phyloP scores from a whole-genome alignment of 257 asterid genomes.

The Solanum ossicruentum region DNA sequence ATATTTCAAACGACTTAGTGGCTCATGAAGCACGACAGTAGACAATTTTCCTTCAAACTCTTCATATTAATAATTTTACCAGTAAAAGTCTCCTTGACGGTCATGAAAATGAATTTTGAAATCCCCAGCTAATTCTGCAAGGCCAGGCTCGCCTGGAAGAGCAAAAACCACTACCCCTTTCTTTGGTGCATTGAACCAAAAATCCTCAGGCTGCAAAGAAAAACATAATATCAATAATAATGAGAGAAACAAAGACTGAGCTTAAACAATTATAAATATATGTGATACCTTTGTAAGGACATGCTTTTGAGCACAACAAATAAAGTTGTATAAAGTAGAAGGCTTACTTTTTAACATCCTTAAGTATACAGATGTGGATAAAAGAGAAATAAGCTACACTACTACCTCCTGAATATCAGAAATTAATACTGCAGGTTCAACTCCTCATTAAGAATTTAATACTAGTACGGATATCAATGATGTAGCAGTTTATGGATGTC shows the following conservation, averaged over 20 bases:
- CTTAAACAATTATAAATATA: neutral
- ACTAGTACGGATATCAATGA: neutral
- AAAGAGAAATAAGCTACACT: neutral
- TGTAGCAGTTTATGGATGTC: neutral
- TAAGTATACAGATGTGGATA: neutral
- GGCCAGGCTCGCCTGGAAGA: conserved; percentile 98
- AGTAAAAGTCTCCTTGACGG: conserved; percentile 97
- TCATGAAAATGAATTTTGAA: conserved; percentile 95
- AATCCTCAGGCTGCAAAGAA: conserved; percentile 81
- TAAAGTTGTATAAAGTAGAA: neutral
- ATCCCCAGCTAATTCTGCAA: conserved; percentile 84
- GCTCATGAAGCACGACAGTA: neutral
- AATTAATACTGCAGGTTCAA: neutral
- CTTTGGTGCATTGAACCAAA: conserved; percentile 92
- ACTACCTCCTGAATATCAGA: neutral
- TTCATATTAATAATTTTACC: conserved; percentile 26
- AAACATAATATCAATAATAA: neutral
- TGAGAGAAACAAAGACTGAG: neutral
- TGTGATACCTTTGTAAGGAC: neutral
- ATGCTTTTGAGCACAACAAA: neutral
- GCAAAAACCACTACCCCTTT: conserved; percentile 96
- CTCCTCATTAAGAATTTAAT: neutral
- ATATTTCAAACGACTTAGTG: neutral
- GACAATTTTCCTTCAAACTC: neutral
- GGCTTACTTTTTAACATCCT: neutral